phyloP scores from a whole-genome alignment of 2,329 filamentous ascomycete genomes.

The Ilyonectria sp. region DNA sequence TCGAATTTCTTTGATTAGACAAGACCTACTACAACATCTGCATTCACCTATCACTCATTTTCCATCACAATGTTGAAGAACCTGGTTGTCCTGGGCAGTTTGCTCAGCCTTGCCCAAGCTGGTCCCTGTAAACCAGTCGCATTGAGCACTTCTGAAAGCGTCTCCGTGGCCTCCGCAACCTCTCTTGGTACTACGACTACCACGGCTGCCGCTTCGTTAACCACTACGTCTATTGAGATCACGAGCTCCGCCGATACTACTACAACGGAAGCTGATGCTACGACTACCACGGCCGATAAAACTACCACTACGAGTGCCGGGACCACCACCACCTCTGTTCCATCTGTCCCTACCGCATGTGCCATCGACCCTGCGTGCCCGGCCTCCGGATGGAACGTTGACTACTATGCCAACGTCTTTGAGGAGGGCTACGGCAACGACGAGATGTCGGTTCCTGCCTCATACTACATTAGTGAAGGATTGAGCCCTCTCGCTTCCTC shows the following conservation, averaged over 20 bases:
- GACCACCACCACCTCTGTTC: slow-evolving; percentile 2
- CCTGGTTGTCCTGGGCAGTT: slow-evolving; percentile 8
- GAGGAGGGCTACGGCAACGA: slow-evolving; percentile 39
- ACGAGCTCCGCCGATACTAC: background rate
- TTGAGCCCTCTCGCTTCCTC: slow-evolving; percentile 32
- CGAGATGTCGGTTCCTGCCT: slow-evolving; percentile 35
- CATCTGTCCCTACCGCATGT: background rate
- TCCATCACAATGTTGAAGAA: slow-evolving; percentile 12
- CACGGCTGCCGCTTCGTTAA: background rate
- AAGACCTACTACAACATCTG: background rate
- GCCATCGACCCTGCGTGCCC: slow-evolving; percentile 11
- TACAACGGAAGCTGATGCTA: background rate
- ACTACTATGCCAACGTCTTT: slow-evolving; percentile 43
- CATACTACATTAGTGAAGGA: slow-evolving; percentile 41
- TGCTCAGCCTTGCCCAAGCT: slow-evolving; percentile 12
- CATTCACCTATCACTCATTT: background rate
- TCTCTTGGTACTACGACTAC: slow-evolving; percentile 1
- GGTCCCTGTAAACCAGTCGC: slow-evolving; percentile 8
- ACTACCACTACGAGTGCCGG: background rate
- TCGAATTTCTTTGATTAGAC: background rate
- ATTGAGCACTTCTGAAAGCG: background rate
- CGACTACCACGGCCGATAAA: background rate
- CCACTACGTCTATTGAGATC: background rate
- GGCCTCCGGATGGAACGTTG: slow-evolving; percentile 33
- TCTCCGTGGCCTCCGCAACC: background rate